Conservation (phyloP, 2,329 filamentous ascomycete species). For the Metarhizium sp. region DNA sequence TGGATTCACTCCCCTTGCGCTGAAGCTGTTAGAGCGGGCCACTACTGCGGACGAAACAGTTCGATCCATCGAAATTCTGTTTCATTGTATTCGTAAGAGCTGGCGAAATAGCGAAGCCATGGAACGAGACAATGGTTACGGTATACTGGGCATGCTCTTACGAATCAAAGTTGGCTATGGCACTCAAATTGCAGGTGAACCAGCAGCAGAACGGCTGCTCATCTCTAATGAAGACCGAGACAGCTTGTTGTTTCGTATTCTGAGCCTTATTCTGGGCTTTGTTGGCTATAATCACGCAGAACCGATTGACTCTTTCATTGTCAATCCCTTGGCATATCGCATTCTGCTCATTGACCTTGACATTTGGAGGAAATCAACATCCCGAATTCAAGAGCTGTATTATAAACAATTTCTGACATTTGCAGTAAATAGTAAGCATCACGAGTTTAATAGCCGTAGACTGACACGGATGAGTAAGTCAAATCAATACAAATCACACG, state of each 20-base stretch:
- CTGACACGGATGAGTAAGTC: constrained; percentile 80
- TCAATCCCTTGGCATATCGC: constrained; percentile 90
- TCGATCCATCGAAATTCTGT: constrained; percentile 72
- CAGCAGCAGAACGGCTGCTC: constrained; percentile 26
- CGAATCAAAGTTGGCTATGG: constrained; percentile 67
- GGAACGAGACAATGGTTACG: constrained; percentile 91
- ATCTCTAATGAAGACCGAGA: constrained; percentile 46
- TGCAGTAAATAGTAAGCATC: constrained; percentile 80
- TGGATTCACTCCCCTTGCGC: constrained; percentile 76
- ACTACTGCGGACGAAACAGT: constrained; percentile 60
- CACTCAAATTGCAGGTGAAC: constrained; percentile 19
- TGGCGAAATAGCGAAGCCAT: constrained; percentile 99
- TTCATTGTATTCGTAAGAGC: constrained; percentile 77
- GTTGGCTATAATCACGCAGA: constrained; percentile 77
- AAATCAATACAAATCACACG: not conserved
- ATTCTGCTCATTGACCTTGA: constrained; percentile 88
- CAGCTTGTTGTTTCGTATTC: constrained; percentile 49
- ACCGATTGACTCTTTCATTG: constrained; percentile 82
- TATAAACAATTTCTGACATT: constrained; percentile 89
- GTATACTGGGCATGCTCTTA: constrained; percentile 73
- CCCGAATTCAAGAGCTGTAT: constrained; percentile 75
- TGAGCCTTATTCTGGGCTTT: constrained; percentile 73
- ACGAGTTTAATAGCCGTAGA: constrained; percentile 83
- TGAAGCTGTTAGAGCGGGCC: constrained; percentile 77
- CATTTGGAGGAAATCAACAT: constrained; percentile 75